Evolutionary conservation across 73 alveolate genomes (phyloP), one percentile per base, ranked within the genome.

Genomic region (Blepharisma stoltei): DNA sequence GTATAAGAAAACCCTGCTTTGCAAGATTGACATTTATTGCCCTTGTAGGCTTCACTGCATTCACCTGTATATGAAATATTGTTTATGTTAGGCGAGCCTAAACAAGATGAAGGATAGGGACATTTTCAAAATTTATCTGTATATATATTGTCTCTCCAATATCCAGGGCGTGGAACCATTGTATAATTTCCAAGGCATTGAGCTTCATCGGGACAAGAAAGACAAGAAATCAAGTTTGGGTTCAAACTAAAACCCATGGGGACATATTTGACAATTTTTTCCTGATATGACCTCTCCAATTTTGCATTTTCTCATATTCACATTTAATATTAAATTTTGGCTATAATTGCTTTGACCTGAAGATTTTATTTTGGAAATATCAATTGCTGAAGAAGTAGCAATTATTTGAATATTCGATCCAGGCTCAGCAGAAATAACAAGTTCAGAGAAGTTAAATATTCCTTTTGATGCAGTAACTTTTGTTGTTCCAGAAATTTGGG

Each of bases 1-100:
- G 88, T 45, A 45, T 86, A 55, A 20, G 87, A 53, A 68, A 84
- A 88, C 18, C 95, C 95, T 37, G 90, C 87, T 76, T 80, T 20
- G 79, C 95, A 88, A 1, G 90, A 83, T 67, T 83, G 66, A 71
- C 95, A 88, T 8, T 84, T 68, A 6, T 87, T 84, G 0, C 95
- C 90, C 55, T 76, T 76, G 49, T 75, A 85, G 1, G 92, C 95
- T 6, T 80, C 82, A 0, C 71, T 67, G 46, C 95, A 88, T 23
- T 88, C 88, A 0, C 95, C 95, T 46, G 80, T 86, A 7, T 85
- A 87, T 53, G 76, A 78, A 41, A 44, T 43, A n/a, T 67, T 65
- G 7, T 77, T 78, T 6, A 46, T 54, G 3, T 32, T 32, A 32
- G 41, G 41, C 3, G 41, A 52, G 0, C 76, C 76, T 60, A 60